phyloP scores from a whole-genome alignment of 345 rosid genomes.

The Laguncularia racemosa region DNA sequence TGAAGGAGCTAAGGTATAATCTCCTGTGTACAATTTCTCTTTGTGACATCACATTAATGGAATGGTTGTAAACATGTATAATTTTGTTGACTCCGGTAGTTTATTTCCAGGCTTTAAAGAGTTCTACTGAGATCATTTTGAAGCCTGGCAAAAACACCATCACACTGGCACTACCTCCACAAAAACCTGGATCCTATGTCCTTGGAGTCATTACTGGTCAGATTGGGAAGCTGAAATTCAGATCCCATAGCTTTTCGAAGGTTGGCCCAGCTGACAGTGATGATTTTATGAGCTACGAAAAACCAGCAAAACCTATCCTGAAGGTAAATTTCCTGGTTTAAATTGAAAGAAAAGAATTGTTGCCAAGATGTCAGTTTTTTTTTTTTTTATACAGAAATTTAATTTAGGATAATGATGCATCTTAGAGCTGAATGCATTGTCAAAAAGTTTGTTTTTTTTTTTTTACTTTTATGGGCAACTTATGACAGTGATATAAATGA shows the following conservation, averaged over 20 bases:
- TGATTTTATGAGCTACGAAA: constrained; percentile 96
- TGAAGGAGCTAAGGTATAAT: constrained; percentile 77
- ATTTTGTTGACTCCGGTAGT: constrained; percentile 11
- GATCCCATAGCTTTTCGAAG: constrained; percentile 95
- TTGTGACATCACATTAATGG: background rate
- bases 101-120: constrained; percentile 67
- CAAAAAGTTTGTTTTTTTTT: background rate
- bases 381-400: background rate
- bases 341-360: constrained; percentile 1
- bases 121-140: constrained; percentile 60
- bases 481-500: constrained; percentile 16
- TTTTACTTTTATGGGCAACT: background rate
- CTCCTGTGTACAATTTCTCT: constrained; percentile 7
- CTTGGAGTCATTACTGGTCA: constrained; percentile 94
- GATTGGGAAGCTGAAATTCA: constrained; percentile 82
- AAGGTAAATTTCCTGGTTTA: constrained; percentile 45
- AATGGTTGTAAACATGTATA: background rate
- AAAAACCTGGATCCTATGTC: constrained; percentile 89
- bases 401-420: too few species aligned
- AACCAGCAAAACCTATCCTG: constrained; percentile 83
- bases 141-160: constrained; percentile 72
- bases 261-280: constrained; percentile 94
- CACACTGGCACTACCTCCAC: constrained; percentile 76
- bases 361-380: background rate
- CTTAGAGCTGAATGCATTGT: too few species aligned